Conservation (phyloP, 352 stramenopile genomes). For the Pythium rishiriense region DNA sequence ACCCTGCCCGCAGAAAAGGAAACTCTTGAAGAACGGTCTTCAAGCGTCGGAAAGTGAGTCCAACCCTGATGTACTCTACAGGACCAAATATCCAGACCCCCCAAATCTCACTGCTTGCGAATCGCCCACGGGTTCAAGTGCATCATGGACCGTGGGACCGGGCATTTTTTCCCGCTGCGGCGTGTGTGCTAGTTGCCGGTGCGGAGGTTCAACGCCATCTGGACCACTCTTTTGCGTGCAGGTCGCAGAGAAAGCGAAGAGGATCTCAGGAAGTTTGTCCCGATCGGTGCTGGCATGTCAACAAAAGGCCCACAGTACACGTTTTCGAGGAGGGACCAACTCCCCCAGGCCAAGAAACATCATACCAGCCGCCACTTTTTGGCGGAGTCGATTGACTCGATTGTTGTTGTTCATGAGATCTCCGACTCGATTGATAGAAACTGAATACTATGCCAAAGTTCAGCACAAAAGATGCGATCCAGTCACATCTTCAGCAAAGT, state of each 20-base stretch:
- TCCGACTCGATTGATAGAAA: too few species aligned
- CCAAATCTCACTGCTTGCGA: neutral
- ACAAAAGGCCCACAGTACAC: neutral
- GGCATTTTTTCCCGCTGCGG: neutral
- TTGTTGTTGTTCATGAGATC: too few species aligned
- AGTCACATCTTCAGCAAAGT: neutral
- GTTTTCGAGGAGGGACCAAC: too few species aligned
- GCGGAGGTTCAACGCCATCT: conserved; percentile 9
- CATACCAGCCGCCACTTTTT: too few species aligned
- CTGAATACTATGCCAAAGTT: neutral
- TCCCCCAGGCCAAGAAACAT: too few species aligned
- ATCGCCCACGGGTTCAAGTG: neutral
- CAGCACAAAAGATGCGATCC: neutral
- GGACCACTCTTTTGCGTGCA: neutral
- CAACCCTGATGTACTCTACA: too few species aligned
- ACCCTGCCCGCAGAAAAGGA: neutral
- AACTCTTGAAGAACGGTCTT: neutral
- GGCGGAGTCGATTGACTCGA: neutral
- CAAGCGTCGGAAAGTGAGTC: too few species aligned
- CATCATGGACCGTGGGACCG: neutral
- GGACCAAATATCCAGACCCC: too few species aligned
- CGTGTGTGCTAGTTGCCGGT: conserved; percentile 11
- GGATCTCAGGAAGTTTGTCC: neutral
- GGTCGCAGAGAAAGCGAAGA: neutral
- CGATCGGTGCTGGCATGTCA: neutral